Percentiles rank a stretch among this genome's conserved stretches.
Conservation (phyloP, 768 basidiomycete species). For the Rhodotorula kratochvilovae region DNA sequence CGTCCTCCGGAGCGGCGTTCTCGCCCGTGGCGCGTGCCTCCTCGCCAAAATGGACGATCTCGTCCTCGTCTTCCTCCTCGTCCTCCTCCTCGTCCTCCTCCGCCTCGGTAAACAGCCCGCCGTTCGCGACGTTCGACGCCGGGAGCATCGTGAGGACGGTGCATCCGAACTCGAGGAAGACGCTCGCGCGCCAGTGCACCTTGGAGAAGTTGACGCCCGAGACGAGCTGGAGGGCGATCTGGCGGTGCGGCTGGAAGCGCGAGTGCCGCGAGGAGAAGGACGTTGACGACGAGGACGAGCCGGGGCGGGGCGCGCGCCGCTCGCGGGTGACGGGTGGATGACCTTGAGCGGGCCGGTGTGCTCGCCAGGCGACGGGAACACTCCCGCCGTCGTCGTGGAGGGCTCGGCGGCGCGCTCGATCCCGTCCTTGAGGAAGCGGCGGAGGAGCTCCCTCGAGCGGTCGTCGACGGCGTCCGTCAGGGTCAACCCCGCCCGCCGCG, state of each 20-base stretch:
- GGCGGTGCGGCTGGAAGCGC: not conserved
- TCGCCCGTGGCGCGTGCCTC: not conserved
- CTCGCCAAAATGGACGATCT: not conserved
- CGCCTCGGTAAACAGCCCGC: not conserved
- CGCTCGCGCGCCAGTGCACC: not conserved
- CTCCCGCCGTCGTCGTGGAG: not conserved
- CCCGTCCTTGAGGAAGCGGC: not conserved
- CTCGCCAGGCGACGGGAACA: not conserved
- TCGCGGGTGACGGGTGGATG: not conserved
- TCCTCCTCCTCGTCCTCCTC: not conserved
- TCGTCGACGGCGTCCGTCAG: not conserved
- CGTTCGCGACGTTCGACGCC: not conserved
- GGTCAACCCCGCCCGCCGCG: no score
- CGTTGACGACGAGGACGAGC: not conserved
- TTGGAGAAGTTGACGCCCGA: slow-evolving; percentile 3
- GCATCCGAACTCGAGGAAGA: slow-evolving; percentile 1
- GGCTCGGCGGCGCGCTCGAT: not conserved
- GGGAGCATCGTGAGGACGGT: slow-evolving; percentile 28
- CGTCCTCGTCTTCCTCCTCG: no score
- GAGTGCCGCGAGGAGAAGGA: not conserved
- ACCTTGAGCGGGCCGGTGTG: not conserved
- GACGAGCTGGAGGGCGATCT: not conserved
- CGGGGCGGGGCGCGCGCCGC: not conserved
- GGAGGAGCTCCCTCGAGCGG: not conserved
- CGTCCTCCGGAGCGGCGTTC: not conserved